These are phyloP conservation scores for Nemophila menziesii DNA, from an alignment of 257 asterid genomes.

Conservation along the genomic window DNA sequence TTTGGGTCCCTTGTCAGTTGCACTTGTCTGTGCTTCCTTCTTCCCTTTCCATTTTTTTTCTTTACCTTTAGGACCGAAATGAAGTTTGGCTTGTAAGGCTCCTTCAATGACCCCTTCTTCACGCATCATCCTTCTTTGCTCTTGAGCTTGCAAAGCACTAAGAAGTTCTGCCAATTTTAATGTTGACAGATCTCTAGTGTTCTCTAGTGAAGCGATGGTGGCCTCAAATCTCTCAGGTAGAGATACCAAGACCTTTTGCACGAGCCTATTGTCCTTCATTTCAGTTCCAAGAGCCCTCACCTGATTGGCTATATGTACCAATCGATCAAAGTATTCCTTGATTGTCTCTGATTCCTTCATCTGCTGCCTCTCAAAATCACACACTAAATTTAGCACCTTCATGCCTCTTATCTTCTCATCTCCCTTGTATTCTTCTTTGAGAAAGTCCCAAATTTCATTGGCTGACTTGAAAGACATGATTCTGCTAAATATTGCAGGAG, in stretches of 20 bases:
- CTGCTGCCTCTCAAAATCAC: constrained; percentile 1
- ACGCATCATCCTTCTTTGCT: constrained; percentile 9
- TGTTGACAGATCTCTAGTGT: constrained; percentile 7
- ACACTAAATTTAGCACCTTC: background rate
- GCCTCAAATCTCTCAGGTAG: constrained; percentile 7
- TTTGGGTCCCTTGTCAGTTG: background rate
- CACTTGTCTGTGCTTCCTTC: background rate
- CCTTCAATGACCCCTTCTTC: background rate
- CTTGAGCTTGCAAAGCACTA: constrained; percentile 14
- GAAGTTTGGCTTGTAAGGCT: background rate
- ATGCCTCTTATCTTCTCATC: background rate
- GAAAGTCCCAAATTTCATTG: background rate
- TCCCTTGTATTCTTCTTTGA: background rate
- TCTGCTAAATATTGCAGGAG: background rate
- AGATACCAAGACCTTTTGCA: background rate
- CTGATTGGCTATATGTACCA: background rate
- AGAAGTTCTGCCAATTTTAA: constrained; percentile 5
- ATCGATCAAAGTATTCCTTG: constrained; percentile 1
- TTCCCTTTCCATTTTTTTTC: constrained; percentile 1
- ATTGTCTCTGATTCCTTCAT: constrained; percentile 6
- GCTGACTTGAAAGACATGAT: background rate
- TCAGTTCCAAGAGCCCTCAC: background rate
- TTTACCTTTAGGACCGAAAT: background rate
- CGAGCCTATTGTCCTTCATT: background rate
- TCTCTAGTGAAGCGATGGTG: background rate